These are phyloP conservation scores for Phytophthora capsici DNA, from an alignment of 352 stramenopile genomes.

Conservation along the genomic window DNA sequence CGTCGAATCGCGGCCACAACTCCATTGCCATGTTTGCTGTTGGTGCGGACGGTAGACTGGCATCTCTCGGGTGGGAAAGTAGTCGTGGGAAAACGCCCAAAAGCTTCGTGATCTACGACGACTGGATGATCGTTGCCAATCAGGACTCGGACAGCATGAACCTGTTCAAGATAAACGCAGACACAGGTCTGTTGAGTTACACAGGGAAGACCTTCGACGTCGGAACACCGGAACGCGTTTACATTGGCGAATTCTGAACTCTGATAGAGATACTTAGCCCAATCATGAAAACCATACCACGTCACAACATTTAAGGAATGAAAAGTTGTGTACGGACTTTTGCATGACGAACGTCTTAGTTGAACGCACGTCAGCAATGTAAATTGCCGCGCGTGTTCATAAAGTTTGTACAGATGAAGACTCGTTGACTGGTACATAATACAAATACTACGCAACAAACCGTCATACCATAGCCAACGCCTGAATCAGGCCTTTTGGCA, in stretches of 20 bases:
- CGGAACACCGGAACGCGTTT: slow-evolving; percentile 44
- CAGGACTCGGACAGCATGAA: slow-evolving; percentile 54
- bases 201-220: slow-evolving; percentile 35
- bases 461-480: too few species aligned
- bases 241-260: slow-evolving; percentile 22
- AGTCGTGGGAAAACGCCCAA: slow-evolving; percentile 50
- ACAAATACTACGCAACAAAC: too few species aligned
- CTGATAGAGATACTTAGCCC: too few species aligned
- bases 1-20: slow-evolving; percentile 70
- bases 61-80: slow-evolving; percentile 32
- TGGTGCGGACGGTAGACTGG: slow-evolving; percentile 32
- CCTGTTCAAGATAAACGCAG: slow-evolving; percentile 44
- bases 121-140: slow-evolving; percentile 61
- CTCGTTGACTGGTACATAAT: too few species aligned
- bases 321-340: too few species aligned
- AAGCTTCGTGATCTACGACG: slow-evolving; percentile 44
- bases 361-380: too few species aligned
- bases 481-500: too few species aligned
- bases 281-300: too few species aligned
- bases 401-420: too few species aligned
- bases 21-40: slow-evolving; percentile 61
- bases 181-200: slow-evolving; percentile 42
- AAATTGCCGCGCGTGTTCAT: too few species aligned
- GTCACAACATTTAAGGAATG: too few species aligned
- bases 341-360: too few species aligned